Evolutionary conservation across 768 basidiomycete genomes (phyloP), one percentile per base, ranked within the genome.

Genomic region (Rubroboletus satanas): DNA sequence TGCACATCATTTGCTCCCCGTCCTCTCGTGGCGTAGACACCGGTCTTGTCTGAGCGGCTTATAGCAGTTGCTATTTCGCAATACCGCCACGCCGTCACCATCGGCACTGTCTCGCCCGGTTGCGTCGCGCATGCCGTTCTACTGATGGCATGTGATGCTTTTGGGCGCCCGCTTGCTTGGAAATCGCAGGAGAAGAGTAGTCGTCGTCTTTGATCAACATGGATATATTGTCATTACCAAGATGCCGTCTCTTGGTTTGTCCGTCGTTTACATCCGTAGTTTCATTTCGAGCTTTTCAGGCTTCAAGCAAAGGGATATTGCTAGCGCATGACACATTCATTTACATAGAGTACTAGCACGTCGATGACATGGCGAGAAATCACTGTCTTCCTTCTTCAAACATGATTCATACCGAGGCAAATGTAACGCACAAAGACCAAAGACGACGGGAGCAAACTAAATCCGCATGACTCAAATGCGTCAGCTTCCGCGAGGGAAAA

Each of bases 81-180:
- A 54, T 54, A 12, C 32, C 56, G 38, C 46, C 28, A 21, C 31
- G 36, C 45, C 37, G 35, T 53, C 45, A 38, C 33, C 29, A 32
- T 59, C 57, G 57, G 49, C 21, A 11, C 21, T 45, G 32, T 59
- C 36, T 58, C 33, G n/a, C 32, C 44, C 42, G 32, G 32, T 28
- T 32, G 15, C 12, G 23, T 58, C 41, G 56, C 35, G 21, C 26
- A 45, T 61, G 52, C 49, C 55, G 46, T 57, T 6, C 18, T 6
- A 5, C 21, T 50, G 49, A 47, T 43, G 41, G 26, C 41, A 21
- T 50, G 31, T 29, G 48, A 33, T 50, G 32, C 9, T 39, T 53
- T 39, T 52, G 52, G n/a, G 15, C 37, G 52, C 32, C 15, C 14
- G 28, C 32, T 23, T 45, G 42, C 26, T 33, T 57, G 23, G 21